These are phyloP conservation scores for Punctularia strigosozonata DNA, from an alignment of 768 basidiomycete genomes.

Conservation along the genomic window DNA sequence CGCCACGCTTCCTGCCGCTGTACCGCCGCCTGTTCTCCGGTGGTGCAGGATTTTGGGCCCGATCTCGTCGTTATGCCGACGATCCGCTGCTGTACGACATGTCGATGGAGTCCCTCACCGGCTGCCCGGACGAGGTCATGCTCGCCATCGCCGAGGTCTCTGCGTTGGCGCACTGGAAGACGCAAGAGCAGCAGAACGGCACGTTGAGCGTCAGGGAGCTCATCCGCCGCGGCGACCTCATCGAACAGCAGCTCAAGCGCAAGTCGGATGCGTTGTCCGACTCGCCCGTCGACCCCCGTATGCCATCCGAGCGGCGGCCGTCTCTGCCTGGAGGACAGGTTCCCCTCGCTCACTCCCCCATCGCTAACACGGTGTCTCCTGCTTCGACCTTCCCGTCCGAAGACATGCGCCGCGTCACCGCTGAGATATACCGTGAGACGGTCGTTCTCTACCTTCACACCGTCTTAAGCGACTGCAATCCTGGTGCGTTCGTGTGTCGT, in stretches of 20 bases:
- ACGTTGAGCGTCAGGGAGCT: constrained; percentile 66
- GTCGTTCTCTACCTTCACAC: constrained; percentile 61
- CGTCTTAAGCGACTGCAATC: constrained; percentile 54
- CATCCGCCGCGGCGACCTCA: constrained; percentile 55
- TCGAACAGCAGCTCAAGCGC: constrained; percentile 53
- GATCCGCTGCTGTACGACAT: constrained; percentile 33
- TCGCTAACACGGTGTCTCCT: constrained; percentile 3
- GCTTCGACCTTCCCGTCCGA: constrained; percentile 13
- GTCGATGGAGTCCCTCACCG: constrained; percentile 58
- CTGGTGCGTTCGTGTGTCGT: constrained; percentile 36
- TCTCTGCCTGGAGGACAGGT: constrained; percentile 6
- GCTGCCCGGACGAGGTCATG: constrained; percentile 71
- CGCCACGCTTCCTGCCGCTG: constrained; percentile 54
- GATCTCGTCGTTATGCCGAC: constrained; percentile 15
- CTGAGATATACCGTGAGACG: constrained; percentile 52
- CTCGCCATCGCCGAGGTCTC: constrained; percentile 67
- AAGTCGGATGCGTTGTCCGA: constrained; percentile 23
- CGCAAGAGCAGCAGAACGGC: constrained; percentile 46
- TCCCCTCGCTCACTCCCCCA: constrained; percentile 5
- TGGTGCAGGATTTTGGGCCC: constrained; percentile 33
- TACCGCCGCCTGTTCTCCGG: constrained; percentile 57
- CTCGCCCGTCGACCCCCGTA: constrained; percentile 35
- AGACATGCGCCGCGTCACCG: constrained; percentile 37
- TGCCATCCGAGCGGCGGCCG: constrained; percentile 11
- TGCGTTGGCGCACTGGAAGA: constrained; percentile 68